These are phyloP conservation scores for Theobroma grandiflorum DNA, from an alignment of 441 rosid species.

Conservation along the genomic window DNA sequence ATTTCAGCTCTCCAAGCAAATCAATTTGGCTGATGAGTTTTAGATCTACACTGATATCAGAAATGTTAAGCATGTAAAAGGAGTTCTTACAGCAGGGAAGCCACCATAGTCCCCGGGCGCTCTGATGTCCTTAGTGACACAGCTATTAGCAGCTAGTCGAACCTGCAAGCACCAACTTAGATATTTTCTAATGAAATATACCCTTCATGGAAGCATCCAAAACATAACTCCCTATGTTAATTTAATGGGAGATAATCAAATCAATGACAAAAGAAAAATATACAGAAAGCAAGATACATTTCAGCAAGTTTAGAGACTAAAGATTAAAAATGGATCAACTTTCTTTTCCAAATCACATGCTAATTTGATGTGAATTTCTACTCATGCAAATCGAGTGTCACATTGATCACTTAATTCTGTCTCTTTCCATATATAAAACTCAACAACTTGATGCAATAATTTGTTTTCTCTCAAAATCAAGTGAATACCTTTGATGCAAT, in stretches of 20 bases:
- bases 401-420: background rate
- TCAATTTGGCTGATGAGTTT: slow-evolving; percentile 2
- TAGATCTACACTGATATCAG: background rate
- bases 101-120: slow-evolving; percentile 84
- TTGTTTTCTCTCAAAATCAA: slow-evolving; percentile 12
- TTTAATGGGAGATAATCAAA: background rate
- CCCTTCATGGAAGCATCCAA: background rate
- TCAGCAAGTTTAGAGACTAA: background rate
- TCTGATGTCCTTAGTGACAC: slow-evolving; percentile 68
- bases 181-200: slow-evolving; percentile 10
- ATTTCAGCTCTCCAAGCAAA: background rate
- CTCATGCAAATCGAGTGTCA: background rate
- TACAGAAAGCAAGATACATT: background rate
- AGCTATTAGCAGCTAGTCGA: slow-evolving; percentile 73
- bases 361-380: background rate
- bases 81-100: slow-evolving; percentile 73
- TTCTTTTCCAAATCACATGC: background rate
- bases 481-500: slow-evolving; percentile 65
- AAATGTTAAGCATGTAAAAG: background rate
- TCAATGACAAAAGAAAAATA: background rate
- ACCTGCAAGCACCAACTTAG: slow-evolving; percentile 48
- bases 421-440: background rate
- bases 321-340: background rate
- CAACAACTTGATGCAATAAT: background rate
- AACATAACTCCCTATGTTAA: background rate